Percentiles rank a stretch among this genome's conserved stretches.
These are phyloP conservation scores for Aspergillus neotritici DNA, from an alignment of 2,329 filamentous ascomycete genomes.

Conservation along the genomic window DNA sequence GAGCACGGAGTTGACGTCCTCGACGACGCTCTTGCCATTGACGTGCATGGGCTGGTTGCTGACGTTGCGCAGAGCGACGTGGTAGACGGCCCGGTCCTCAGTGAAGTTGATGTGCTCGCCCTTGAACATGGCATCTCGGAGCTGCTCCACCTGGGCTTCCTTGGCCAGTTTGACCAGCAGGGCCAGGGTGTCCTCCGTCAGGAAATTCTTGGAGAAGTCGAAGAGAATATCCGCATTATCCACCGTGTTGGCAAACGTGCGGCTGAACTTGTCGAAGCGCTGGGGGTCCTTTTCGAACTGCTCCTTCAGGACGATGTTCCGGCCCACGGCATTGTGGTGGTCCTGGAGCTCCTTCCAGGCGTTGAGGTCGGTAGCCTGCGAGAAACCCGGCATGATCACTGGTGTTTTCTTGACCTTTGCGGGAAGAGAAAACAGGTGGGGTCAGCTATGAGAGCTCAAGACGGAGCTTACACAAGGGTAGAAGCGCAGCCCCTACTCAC, in stretches of 20 bases:
- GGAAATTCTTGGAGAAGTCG: slow-evolving; percentile 98
- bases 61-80: slow-evolving; percentile 87
- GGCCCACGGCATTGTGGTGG: slow-evolving; percentile 80
- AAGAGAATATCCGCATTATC: slow-evolving; percentile 86
- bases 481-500: background rate
- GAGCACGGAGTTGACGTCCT: slow-evolving; percentile 83
- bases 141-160: slow-evolving; percentile 84
- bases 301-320: slow-evolving; percentile 87
- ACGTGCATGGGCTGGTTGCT: slow-evolving; percentile 76
- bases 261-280: slow-evolving; percentile 86
- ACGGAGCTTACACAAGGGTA: background rate
- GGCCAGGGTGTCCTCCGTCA: slow-evolving; percentile 85
- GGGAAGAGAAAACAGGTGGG: no score
- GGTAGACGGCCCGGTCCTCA: slow-evolving; percentile 91
- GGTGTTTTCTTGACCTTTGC: background rate
- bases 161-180: slow-evolving; percentile 84
- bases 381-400: slow-evolving; percentile 34
- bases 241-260: slow-evolving; percentile 71
- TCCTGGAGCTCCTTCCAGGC: slow-evolving; percentile 88
- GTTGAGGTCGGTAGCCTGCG: slow-evolving; percentile 77
- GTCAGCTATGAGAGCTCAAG: background rate
- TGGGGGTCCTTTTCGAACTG: slow-evolving; percentile 82
- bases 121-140: slow-evolving; percentile 94
- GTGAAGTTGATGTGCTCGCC: slow-evolving; percentile 99
- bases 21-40: slow-evolving; percentile 87